Evolutionary conservation across 805 yeast genomes (phyloP).

Genomic region (Starmerella apicola): DNA sequence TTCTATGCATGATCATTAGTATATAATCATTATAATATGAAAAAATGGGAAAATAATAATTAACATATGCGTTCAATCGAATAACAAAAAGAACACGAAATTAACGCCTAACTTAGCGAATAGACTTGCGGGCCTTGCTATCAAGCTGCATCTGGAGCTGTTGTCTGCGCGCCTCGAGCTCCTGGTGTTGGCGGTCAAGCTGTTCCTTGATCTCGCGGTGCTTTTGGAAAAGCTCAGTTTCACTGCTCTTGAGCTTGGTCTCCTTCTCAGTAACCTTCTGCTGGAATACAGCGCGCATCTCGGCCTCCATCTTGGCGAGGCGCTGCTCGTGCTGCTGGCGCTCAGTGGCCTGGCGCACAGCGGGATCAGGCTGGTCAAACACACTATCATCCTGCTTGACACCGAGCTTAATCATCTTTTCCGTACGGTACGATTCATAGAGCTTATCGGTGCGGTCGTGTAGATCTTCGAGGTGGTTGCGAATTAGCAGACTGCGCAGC

Average conservation of each 20-base stretch:
- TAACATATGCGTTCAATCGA: too few relatives aligned
- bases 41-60: too few relatives aligned
- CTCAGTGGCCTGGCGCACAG: conserved; percentile 85
- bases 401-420: conserved; percentile 68
- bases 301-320: conserved; percentile 84
- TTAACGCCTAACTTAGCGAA: too few relatives aligned
- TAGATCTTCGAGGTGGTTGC: conserved; percentile 87
- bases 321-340: conserved; percentile 86
- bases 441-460: conserved; percentile 73
- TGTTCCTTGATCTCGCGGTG: conserved; percentile 97
- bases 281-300: conserved; percentile 93
- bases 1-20: too few relatives aligned
- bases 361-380: conserved; percentile 91
- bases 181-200: conserved; percentile 72
- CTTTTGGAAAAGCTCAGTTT: conserved; percentile 86
- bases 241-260: conserved; percentile 90
- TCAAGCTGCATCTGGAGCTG: conserved; percentile 37
- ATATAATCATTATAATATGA: too few relatives aligned
- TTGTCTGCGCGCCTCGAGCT: conserved; percentile 80
- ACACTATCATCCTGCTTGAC: conserved; percentile 84
- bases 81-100: too few relatives aligned
- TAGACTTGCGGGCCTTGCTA: conserved; percentile 2
- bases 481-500: conserved; percentile 75
- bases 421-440: conserved; percentile 82
- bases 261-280: conserved; percentile 95